A percentile compares a stretch with the other conserved stretches of the same genome.
phyloP scores from a whole-genome alignment of 495 filamentous ascomycete genomes.

The Neurospora intermedia region DNA sequence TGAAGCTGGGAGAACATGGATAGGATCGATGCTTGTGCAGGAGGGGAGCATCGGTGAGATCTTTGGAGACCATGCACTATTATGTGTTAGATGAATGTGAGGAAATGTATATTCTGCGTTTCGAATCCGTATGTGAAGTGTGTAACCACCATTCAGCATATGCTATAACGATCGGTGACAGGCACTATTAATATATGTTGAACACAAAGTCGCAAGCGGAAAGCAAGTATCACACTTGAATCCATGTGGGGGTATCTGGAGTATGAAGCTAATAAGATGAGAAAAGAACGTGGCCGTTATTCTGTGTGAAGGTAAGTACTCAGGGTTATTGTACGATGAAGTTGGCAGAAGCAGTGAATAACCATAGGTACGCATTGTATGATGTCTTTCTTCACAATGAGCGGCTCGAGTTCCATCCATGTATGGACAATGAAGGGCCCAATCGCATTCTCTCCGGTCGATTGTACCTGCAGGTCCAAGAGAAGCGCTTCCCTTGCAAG shows the following conservation, averaged over 20 bases:
- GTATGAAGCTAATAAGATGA: neutral
- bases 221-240: neutral
- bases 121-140: neutral
- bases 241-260: neutral
- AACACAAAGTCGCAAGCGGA: neutral
- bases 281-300: neutral
- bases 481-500: neutral
- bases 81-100: conserved; percentile 35
- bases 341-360: neutral
- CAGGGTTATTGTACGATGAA: neutral
- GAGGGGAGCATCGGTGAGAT: conserved; percentile 36
- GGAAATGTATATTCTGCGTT: neutral
- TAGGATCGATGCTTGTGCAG: conserved; percentile 39
- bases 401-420: too few relatives aligned
- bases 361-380: neutral
- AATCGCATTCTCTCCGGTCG: neutral
- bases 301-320: neutral
- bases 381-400: neutral
- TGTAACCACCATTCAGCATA: neutral
- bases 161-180: neutral
- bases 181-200: neutral
- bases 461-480: neutral
- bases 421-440: neutral
- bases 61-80: conserved; percentile 42
- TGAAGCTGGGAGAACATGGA: conserved; percentile 39